Percentiles rank a stretch among this genome's conserved stretches.
Evolutionary conservation across 441 rosid genomes (phyloP).

Genomic region (Syzygium malaccense): DNA sequence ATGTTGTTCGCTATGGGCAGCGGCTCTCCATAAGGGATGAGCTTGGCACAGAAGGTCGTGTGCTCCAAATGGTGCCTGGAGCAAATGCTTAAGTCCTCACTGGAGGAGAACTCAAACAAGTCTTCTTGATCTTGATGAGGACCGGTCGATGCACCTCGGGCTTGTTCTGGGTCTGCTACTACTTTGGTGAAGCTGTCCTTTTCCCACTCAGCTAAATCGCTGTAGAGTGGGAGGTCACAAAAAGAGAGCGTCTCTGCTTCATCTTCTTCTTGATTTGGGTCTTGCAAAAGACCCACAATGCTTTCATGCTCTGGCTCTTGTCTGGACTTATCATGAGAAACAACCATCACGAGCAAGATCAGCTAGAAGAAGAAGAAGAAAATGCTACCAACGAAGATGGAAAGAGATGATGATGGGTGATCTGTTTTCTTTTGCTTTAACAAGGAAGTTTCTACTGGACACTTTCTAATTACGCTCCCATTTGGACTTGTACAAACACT

Average conservation of each 20-base stretch:
- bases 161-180: background rate
- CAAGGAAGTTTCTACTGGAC: background rate
- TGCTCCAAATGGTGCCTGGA: background rate
- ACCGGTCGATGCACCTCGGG: background rate
- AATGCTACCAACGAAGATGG: background rate
- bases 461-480: background rate
- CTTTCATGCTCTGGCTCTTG: background rate
- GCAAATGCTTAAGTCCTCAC: background rate
- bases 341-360: background rate
- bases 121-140: background rate
- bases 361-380: background rate
- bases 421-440: background rate
- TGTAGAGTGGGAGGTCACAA: conserved; percentile 8
- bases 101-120: conserved; percentile 10
- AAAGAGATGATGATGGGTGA: background rate
- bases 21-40: background rate
- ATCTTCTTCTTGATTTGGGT: background rate
- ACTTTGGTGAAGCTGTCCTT: background rate
- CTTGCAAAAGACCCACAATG: background rate
- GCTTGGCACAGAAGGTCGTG: conserved; percentile 5
- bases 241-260: conserved; percentile 6
- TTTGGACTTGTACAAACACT: background rate
- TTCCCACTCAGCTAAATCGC: background rate
- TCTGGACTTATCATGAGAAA: background rate
- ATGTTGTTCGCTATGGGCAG: background rate